phyloP scores from a whole-genome alignment of 495 filamentous ascomycete species.

The Talaromyces proteolyticus region DNA sequence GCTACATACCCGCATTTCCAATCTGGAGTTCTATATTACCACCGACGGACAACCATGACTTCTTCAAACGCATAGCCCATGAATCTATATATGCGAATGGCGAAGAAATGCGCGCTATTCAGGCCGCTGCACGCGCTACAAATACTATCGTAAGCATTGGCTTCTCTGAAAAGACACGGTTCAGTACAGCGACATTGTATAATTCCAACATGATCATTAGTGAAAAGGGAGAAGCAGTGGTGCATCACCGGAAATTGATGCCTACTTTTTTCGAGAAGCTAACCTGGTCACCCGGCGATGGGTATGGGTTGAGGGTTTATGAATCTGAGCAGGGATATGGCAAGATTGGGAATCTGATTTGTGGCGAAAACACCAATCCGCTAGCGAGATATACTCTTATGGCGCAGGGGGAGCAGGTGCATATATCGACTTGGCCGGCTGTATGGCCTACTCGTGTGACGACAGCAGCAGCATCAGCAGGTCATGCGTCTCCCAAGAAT shows the following conservation, averaged over 20 bases:
- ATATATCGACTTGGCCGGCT: constrained; percentile 31
- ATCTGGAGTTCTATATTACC: constrained; percentile 25
- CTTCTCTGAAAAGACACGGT: constrained; percentile 22
- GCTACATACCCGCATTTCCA: constrained; percentile 30
- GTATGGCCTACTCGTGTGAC: constrained; percentile 21
- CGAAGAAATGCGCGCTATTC: constrained; percentile 23
- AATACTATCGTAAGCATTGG: constrained; percentile 24
- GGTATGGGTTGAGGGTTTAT: constrained; percentile 20
- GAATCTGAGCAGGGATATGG: constrained; percentile 17
- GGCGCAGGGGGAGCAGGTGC: constrained; percentile 15
- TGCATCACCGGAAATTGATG: constrained; percentile 31
- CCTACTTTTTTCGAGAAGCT: constrained; percentile 34
- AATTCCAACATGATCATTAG: constrained; percentile 30
- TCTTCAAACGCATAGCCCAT: constrained; percentile 18
- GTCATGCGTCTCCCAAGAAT: constrained; percentile 12
- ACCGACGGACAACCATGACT: constrained; percentile 23
- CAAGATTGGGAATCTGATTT: constrained; percentile 24
- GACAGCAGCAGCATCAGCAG: constrained; percentile 9
- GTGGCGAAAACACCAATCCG: constrained; percentile 35
- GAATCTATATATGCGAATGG: constrained; percentile 26
- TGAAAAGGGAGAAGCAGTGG: constrained; percentile 18
- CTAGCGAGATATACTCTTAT: constrained; percentile 22
- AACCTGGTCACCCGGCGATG: constrained; percentile 27
- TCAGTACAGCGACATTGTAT: constrained; percentile 24
- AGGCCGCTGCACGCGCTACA: constrained; percentile 13